These are phyloP conservation scores for Marasmius oreades DNA, from an alignment of 1,284 basidiomycete species.

Conservation along the genomic window DNA sequence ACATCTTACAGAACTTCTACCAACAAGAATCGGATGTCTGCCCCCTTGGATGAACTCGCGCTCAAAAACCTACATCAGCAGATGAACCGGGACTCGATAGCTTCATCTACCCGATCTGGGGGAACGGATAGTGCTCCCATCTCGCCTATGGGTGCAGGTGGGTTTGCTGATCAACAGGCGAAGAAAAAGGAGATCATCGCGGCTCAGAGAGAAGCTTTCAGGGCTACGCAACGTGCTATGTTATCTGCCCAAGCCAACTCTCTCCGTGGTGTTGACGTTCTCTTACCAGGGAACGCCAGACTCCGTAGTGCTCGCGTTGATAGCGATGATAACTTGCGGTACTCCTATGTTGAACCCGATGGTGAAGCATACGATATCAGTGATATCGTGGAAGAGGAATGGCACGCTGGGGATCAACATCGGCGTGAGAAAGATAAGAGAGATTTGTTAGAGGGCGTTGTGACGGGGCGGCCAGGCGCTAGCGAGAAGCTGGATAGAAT, in stretches of 20 bases:
- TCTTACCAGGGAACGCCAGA: slow-evolving; percentile 78
- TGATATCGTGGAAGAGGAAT: slow-evolving; percentile 87
- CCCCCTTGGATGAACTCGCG: slow-evolving; percentile 75
- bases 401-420: slow-evolving; percentile 38
- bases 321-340: slow-evolving; percentile 71
- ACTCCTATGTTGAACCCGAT: slow-evolving; percentile 86
- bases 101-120: slow-evolving; percentile 17
- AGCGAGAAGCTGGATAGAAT: slow-evolving; percentile 79
- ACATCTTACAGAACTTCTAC: slow-evolving; percentile 65
- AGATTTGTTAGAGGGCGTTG: slow-evolving; percentile 67
- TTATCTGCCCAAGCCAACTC: slow-evolving; percentile 82
- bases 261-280: slow-evolving; percentile 82
- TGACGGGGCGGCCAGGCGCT: slow-evolving; percentile 47
- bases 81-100: slow-evolving; percentile 52
- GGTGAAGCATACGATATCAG: slow-evolving; percentile 91
- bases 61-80: slow-evolving; percentile 55
- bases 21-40: slow-evolving; percentile 62
- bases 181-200: slow-evolving; percentile 81
- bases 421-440: slow-evolving; percentile 31
- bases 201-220: slow-evolving; percentile 81
- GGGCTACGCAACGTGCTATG: slow-evolving; percentile 85
- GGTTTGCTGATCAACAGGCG: slow-evolving; percentile 15
- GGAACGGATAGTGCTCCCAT: slow-evolving; percentile 1
- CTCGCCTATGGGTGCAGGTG: slow-evolving; percentile 19
- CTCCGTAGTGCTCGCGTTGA: slow-evolving; percentile 82